Evolutionary conservation across 2,329 filamentous ascomycete genomes (phyloP), one percentile per base, ranked within the genome.

Genomic region (Coleophoma crateriformis): DNA sequence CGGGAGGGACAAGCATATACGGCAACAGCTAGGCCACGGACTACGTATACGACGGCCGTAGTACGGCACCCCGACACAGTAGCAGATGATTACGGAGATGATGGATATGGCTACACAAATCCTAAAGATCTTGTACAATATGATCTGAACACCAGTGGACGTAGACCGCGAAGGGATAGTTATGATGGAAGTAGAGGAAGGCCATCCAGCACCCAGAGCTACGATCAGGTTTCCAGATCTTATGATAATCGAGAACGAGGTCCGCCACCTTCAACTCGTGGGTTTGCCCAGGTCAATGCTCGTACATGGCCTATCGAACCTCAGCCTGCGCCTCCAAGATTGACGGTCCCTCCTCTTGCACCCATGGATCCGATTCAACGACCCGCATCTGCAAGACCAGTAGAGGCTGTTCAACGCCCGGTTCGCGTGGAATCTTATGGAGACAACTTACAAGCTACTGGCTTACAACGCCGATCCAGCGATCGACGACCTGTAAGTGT

Each of bases 251-350:
- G 76, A 33, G 62, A 65, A 34, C 50, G 62, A 15, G 60, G 77
- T 0, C 86, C 85, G 2, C 87, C 87, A 10, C 84, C 84, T 4
- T 80, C 83, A 5, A 87, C 82, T 3, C 75, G 85, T 57, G 86
- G 84, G 0, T 81, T 90, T 55, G 86, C 89, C 58, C 87, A 81
- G 67, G 79, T 88, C 54, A 79, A 79, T 57, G 71, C 77, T 50
- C 60, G 59, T 14, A 48, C 67, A 43, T 58, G 65, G 14, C 61
- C 68, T 7, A 80, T 79, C 53, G 76, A 78, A 20, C 27, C 27
- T 10, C 64, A 72, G 27, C 68, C 75, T 20, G n/a, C 15, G 3
- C 22, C 67, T 0, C 64, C 68, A 40, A 72, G 75, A 46, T 68
- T 75, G 61, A 71, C 77, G 14, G 66, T 76, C 13, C 71, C 50